Conservation (phyloP, 768 basidiomycete genomes). For the Xerocomellus intermedius region DNA sequence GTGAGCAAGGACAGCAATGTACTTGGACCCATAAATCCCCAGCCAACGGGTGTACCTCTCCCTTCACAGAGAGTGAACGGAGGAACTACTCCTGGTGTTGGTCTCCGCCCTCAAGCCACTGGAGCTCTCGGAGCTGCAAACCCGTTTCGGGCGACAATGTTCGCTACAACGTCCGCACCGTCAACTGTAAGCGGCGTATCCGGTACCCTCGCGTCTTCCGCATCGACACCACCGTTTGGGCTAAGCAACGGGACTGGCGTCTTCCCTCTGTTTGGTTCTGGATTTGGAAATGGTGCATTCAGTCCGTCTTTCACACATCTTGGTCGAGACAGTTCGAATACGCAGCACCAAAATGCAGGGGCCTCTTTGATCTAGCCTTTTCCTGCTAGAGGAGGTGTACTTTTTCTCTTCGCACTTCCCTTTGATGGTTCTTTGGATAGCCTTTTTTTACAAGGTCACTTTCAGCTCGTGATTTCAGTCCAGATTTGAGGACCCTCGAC, state of each 20-base stretch:
- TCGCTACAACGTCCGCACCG: constrained; percentile 34
- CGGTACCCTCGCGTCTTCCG: constrained; percentile 19
- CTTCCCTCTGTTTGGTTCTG: constrained; percentile 10
- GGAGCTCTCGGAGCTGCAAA: constrained; percentile 51
- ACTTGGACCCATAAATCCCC: constrained; percentile 34
- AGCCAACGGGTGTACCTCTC: constrained; percentile 29
- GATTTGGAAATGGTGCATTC: constrained; percentile 24
- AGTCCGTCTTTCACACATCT: constrained; percentile 20
- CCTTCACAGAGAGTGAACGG: constrained; percentile 14
- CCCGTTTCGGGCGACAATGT: constrained; percentile 68
- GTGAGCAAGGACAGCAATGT: constrained; percentile 18
- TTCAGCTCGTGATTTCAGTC: constrained; percentile 12
- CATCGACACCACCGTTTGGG: constrained; percentile 27
- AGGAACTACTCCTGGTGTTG: constrained; percentile 39
- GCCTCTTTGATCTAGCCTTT: constrained; percentile 48
- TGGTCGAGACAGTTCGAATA: constrained; percentile 18
- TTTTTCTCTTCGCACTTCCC: background rate
- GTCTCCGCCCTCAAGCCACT: constrained; percentile 60
- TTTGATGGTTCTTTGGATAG: constrained; percentile 6
- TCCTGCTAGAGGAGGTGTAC: constrained; percentile 10
- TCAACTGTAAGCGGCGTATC: background rate
- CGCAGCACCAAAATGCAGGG: constrained; percentile 43
- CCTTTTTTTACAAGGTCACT: background rate
- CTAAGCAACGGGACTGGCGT: constrained; percentile 11
- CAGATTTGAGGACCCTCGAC: constrained; percentile 3